Percentiles rank a stretch among this genome's conserved stretches.
Conservation (phyloP, 176 grass and related monocot genomes). For the Zea luxurians region DNA sequence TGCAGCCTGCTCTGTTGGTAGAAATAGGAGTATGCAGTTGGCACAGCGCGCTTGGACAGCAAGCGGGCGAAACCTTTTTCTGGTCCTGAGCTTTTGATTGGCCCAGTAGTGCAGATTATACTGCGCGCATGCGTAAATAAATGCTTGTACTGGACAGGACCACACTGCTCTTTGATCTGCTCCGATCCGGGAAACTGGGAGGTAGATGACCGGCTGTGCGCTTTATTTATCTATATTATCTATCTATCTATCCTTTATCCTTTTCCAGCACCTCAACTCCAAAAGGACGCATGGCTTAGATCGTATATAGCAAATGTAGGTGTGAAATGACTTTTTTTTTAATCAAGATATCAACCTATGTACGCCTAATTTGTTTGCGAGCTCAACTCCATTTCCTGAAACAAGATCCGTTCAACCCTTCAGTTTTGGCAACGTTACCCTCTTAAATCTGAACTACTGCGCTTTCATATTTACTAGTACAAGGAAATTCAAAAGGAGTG, state of each 20-base stretch:
- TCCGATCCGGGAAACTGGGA: constrained; percentile 29
- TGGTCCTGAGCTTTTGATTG: constrained; percentile 15
- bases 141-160: constrained; percentile 1
- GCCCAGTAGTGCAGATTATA: background rate
- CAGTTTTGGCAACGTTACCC: background rate
- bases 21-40: background rate
- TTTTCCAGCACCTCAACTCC: background rate
- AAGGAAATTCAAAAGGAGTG: background rate
- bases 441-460: background rate
- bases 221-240: background rate
- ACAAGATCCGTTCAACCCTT: no score
- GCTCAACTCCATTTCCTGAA: background rate
- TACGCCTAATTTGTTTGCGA: background rate
- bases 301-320: background rate
- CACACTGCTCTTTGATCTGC: background rate
- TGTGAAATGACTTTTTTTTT: background rate
- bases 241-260: background rate
- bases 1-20: background rate
- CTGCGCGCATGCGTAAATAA: background rate
- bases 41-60: background rate
- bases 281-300: background rate
- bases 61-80: background rate
- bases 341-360: background rate
- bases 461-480: background rate
- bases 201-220: constrained; percentile 12